Percentiles rank a stretch among this genome's conserved stretches.
phyloP scores from a whole-genome alignment of 2,329 filamentous ascomycete genomes.

The Truncatella angustata region DNA sequence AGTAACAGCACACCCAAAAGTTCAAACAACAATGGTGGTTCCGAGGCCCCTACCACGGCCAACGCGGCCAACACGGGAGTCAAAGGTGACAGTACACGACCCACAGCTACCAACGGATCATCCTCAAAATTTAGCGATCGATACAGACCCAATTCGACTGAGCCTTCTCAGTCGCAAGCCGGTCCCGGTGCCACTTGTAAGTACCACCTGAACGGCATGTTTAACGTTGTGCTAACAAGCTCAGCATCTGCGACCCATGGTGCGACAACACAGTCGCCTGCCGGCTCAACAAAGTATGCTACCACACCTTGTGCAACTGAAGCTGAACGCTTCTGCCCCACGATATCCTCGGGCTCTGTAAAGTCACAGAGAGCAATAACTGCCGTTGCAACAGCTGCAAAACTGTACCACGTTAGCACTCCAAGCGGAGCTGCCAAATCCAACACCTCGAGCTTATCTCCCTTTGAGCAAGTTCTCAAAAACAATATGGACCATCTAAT shows the following conservation, averaged over 20 bases:
- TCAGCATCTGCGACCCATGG: slow-evolving; percentile 16
- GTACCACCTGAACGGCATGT: neutral
- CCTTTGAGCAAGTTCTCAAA: slow-evolving; percentile 40
- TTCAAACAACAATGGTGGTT: slow-evolving; percentile 25
- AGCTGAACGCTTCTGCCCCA: neutral
- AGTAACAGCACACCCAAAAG: slow-evolving; percentile 26
- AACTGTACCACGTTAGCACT: slow-evolving; percentile 14
- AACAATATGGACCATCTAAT: slow-evolving; percentile 36
- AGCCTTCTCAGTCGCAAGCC: slow-evolving; percentile 3
- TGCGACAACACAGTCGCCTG: slow-evolving; percentile 22
- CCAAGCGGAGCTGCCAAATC: slow-evolving; percentile 26
- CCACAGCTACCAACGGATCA: slow-evolving; percentile 8
- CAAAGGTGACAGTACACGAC: slow-evolving; percentile 10
- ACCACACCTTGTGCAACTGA: slow-evolving; percentile 16
- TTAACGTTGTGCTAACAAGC: neutral
- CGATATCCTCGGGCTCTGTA: neutral
- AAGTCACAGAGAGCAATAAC: slow-evolving; percentile 2
- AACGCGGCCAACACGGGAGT: slow-evolving; percentile 12
- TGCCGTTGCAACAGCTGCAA: neutral
- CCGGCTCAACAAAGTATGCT: slow-evolving; percentile 48
- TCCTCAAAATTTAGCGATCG: slow-evolving; percentile 19
- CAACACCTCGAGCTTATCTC: slow-evolving; percentile 15
- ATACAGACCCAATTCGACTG: slow-evolving; percentile 16
- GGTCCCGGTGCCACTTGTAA: too few relatives aligned
- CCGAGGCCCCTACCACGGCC: slow-evolving; percentile 20